Conservation (phyloP, 106 monocot species). For the Dendrobium huoshanense region DNA sequence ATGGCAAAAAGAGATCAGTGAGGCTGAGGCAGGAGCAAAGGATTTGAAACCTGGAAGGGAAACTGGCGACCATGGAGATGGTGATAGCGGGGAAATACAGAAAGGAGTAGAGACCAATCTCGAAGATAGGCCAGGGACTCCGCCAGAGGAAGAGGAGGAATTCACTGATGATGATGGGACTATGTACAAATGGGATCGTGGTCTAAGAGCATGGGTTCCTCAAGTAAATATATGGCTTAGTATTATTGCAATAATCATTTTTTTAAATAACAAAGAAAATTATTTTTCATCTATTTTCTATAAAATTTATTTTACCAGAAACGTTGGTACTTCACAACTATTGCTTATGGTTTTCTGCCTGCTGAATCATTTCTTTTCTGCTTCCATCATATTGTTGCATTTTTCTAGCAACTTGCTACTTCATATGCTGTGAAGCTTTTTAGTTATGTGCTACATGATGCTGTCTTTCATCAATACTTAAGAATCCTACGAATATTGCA, state of each 20-base stretch:
- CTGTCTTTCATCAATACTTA: background rate
- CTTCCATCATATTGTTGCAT: background rate
- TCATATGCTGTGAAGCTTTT: background rate
- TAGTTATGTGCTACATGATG: background rate
- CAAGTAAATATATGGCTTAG: constrained; percentile 46
- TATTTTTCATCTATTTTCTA: background rate
- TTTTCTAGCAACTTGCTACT: background rate
- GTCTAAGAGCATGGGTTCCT: constrained; percentile 84
- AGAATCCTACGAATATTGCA: background rate
- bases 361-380: background rate
- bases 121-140: constrained; percentile 70
- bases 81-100: constrained; percentile 14
- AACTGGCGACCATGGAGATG: background rate
- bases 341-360: background rate
- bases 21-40: constrained; percentile 27
- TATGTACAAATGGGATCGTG: constrained; percentile 85
- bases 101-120: constrained; percentile 17
- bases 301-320: constrained; percentile 3
- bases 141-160: constrained; percentile 92
- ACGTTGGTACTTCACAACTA: background rate
- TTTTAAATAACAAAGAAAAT: background rate
- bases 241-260: background rate
- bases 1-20: constrained; percentile 54
- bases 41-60: constrained; percentile 25
- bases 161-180: constrained; percentile 98